Base-by-base conservation (phyloP, 352 stramenopile genomes). In the Globisporangium canariense region DNA sequence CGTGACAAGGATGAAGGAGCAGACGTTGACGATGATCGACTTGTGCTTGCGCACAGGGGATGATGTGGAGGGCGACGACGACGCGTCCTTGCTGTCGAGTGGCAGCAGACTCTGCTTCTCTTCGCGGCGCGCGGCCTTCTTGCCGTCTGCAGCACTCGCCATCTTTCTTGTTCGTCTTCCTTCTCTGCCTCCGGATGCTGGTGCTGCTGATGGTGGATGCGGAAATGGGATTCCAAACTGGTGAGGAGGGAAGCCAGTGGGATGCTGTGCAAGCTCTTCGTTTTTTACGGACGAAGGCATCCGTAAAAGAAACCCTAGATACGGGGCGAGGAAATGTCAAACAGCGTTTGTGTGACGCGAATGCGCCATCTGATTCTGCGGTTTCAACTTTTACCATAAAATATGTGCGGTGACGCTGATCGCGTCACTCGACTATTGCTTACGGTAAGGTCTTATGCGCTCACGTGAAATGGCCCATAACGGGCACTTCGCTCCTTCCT, bases 1-100 rank as follows among this genome's bases (percentile, higher is more conserved):
- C 2, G 87, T 92, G 58, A 92, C 83, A 60, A 96, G 85, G 61
- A 96, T 96, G 71, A 89, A 96, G 1, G 85, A 93, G 76, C 87
- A 96, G 57, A 95, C 82, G 70, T 71, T 91, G 50, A 93, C 58
- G 66, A 95, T 92, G 65, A 94, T 89, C 30, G 87, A 95, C 61
- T 81, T 78, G 60, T 86, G 75, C 46, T 65, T 66, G 32, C 41
- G 25, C 22, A 22, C 18, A 9, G 25, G 47, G 25, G 25, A 28
- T n/a, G 62, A 58, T 22, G 52, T 5, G 14, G 41, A 25, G 3
- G 4, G 9, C 25, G 25, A 50, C 7, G 25, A 51, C 7, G 25
- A 38, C 36, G 38, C 30, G 10, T 46, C 18, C 7, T 5, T 25
- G 49, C 38, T 45, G n/a, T 49, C 56, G 41, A 65, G 57, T 7